These are phyloP conservation scores for Tetrastigma voinierianum DNA, from an alignment of 164 flowering plant species.

Conservation along the genomic window DNA sequence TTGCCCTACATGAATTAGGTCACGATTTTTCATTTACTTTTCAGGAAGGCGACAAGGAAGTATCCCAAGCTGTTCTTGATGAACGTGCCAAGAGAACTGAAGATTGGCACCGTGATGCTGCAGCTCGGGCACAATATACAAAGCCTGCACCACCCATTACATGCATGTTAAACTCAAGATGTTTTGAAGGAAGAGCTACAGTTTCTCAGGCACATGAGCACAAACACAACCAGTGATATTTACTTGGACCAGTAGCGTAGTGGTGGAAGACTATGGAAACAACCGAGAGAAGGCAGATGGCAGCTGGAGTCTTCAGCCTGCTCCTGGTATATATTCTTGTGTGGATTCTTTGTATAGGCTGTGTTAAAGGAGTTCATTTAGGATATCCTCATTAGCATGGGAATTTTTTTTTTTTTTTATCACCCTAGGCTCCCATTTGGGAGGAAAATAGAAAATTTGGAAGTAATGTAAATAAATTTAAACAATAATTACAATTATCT, in stretches of 20 bases:
- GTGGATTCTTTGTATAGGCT: not conserved
- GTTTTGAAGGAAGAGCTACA: slow-evolving; percentile 92
- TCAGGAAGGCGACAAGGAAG: slow-evolving; percentile 70
- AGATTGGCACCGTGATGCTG: slow-evolving; percentile 85
- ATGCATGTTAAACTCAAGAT: slow-evolving; percentile 97
- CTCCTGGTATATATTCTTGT: slow-evolving; percentile 60
- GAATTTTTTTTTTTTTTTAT: no score
- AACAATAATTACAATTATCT: no score
- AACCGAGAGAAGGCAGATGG: slow-evolving; percentile 81
- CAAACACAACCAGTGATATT: slow-evolving; percentile 80
- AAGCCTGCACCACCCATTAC: slow-evolving; percentile 89
- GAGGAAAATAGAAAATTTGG: no score
- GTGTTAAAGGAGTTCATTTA: not conserved
- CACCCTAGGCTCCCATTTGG: no score
- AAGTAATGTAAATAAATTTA: no score
- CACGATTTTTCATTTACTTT: not conserved
- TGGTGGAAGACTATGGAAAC: slow-evolving; percentile 62
- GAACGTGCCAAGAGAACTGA: slow-evolving; percentile 80
- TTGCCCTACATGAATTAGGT: no score
- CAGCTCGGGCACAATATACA: slow-evolving; percentile 50
- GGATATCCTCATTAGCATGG: not conserved
- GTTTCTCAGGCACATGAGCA: slow-evolving; percentile 81
- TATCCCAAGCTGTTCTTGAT: slow-evolving; percentile 61
- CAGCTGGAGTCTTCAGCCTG: slow-evolving; percentile 94
- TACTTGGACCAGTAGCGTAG: slow-evolving; percentile 96